Conservation (phyloP, 441 rosid genomes). For the Brassica balearica region DNA sequence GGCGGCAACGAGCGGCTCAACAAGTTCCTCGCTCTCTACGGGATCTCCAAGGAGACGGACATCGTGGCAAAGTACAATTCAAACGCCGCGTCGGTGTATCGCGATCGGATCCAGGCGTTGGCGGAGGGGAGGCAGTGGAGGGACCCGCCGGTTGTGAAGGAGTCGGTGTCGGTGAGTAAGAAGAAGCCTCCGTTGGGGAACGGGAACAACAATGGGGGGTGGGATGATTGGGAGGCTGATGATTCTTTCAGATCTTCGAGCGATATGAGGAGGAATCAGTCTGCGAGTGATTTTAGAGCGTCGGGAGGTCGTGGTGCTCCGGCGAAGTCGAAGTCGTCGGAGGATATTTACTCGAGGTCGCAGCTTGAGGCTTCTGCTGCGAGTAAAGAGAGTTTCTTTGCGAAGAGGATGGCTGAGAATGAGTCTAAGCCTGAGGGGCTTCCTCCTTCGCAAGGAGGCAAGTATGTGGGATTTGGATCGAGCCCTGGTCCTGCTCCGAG, state of each 20-base stretch:
- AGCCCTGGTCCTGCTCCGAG: slow-evolving; percentile 64
- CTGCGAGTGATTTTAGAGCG: slow-evolving; percentile 70
- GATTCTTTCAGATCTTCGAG: slow-evolving; percentile 60
- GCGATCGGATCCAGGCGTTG: slow-evolving; percentile 83
- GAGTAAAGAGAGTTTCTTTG: slow-evolving; percentile 75
- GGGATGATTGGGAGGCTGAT: slow-evolving; percentile 95
- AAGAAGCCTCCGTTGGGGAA: slow-evolving; percentile 69
- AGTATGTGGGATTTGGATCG: slow-evolving; percentile 97
- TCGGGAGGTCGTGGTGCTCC: slow-evolving; percentile 51
- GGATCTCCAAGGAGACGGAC: slow-evolving; percentile 80
- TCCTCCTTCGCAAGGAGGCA: slow-evolving; percentile 95
- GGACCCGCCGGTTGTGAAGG: slow-evolving; percentile 87
- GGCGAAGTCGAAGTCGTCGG: slow-evolving; percentile 73
- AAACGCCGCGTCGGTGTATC: slow-evolving; percentile 76
- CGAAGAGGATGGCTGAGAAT: slow-evolving; percentile 75
- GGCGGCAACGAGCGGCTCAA: slow-evolving; percentile 91
- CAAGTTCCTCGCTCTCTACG: slow-evolving; percentile 70
- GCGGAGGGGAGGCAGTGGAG: slow-evolving; percentile 88
- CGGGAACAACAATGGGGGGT: slow-evolving; percentile 53
- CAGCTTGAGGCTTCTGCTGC: slow-evolving; percentile 91
- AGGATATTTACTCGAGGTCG: slow-evolving; percentile 76
- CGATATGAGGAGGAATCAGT: slow-evolving; percentile 86
- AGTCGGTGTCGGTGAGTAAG: slow-evolving; percentile 37
- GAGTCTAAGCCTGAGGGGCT: slow-evolving; percentile 82
- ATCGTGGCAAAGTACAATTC: slow-evolving; percentile 82